A percentile compares a stretch with the other conserved stretches of the same genome.
Evolutionary conservation across 129 eudicot genomes (phyloP).

Genomic region (Tagetes patula): DNA sequence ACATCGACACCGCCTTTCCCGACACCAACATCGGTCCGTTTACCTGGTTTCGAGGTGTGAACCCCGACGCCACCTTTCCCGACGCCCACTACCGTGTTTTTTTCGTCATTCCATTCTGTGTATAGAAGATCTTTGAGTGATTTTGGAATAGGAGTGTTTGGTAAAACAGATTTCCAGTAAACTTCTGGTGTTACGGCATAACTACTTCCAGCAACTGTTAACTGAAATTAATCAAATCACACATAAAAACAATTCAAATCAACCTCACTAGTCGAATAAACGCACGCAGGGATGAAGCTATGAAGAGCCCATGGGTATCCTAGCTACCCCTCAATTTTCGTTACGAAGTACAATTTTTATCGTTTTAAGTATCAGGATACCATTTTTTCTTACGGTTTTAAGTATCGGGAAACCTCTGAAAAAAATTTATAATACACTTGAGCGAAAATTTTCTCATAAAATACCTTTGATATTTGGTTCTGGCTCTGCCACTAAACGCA

Average conservation of each 20-base stretch:
- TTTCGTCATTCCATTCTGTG: constrained; percentile 48
- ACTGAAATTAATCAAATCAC: constrained; percentile 16
- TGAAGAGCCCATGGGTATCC: no score
- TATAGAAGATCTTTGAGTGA: constrained; percentile 50
- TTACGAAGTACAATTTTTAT: no score
- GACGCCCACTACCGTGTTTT: constrained; percentile 34
- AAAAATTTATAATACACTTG: no score
- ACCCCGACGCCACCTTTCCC: constrained; percentile 30
- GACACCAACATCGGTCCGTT: constrained; percentile 27
- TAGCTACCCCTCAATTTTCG: no score
- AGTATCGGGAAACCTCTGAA: no score
- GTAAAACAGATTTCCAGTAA: constrained; percentile 55
- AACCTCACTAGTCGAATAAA: background rate
- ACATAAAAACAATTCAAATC: background rate
- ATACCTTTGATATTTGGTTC: no score
- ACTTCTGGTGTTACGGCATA: constrained; percentile 48
- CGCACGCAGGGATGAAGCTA: no score
- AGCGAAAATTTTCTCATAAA: no score
- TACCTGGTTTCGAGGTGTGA: constrained; percentile 25
- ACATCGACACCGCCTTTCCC: constrained; percentile 31
- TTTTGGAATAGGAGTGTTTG: constrained; percentile 60
- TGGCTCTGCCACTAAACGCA: no score
- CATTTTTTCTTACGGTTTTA: no score
- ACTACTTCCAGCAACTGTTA: constrained; percentile 29
- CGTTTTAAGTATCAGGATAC: no score